A percentile compares a stretch with the other conserved stretches of the same genome.
phyloP scores from a whole-genome alignment of 805 yeast species.

The Kodamaea fukazawae region DNA sequence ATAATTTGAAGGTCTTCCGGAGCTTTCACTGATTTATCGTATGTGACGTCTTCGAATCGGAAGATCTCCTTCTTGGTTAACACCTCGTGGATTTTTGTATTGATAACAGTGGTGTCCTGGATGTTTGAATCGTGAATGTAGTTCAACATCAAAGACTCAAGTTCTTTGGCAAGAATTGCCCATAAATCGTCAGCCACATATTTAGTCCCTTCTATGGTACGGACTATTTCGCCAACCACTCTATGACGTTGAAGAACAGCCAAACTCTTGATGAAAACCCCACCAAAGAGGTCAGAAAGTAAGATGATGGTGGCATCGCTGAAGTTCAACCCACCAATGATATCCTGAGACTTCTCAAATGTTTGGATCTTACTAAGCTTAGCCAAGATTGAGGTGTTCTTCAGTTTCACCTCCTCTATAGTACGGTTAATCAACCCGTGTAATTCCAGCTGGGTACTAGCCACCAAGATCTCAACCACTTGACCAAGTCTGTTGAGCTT shows the following conservation, averaged over 20 bases:
- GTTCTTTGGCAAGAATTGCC: conserved; percentile 32
- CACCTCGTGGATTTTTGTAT: conserved; percentile 21
- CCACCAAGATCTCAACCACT: conserved; percentile 52
- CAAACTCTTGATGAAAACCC: conserved; percentile 61
- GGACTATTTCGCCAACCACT: conserved; percentile 57
- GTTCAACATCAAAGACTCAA: conserved; percentile 28
- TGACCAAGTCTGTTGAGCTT: conserved; percentile 61
- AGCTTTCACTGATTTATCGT: conserved; percentile 18
- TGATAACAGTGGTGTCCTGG: conserved; percentile 10
- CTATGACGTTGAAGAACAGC: conserved; percentile 69
- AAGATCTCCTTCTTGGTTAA: conserved; percentile 24
- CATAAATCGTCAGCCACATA: conserved; percentile 26
- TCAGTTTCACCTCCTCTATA: conserved; percentile 61
- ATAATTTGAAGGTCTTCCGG: conserved; percentile 31
- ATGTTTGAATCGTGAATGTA: conserved; percentile 29
- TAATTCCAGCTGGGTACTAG: conserved; percentile 59
- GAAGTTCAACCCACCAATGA: conserved; percentile 26
- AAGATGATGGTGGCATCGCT: conserved; percentile 53
- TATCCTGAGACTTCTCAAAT: conserved; percentile 24
- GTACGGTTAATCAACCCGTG: conserved; percentile 60
- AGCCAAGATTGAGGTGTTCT: conserved; percentile 41
- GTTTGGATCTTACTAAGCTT: conserved; percentile 29
- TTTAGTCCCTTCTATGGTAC: conserved; percentile 17
- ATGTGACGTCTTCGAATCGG: conserved; percentile 31
- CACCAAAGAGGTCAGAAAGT: conserved; percentile 67